Conservation (phyloP, 2,329 filamentous ascomycete genomes). For the Coniochaeta sp. region DNA sequence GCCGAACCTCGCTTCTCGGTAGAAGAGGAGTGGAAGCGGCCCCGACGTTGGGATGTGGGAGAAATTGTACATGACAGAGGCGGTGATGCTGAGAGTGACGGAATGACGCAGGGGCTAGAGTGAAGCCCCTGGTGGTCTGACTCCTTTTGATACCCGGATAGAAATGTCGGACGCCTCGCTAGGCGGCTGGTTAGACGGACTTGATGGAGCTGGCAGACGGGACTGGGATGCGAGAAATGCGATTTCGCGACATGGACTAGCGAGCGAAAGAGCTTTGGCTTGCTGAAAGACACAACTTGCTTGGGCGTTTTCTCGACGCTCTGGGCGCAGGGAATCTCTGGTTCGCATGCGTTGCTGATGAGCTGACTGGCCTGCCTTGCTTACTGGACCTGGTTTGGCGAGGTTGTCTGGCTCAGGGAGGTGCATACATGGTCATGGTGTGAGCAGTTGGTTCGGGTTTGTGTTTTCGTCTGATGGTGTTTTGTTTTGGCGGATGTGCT, state of each 20-base stretch:
- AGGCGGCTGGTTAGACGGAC: not conserved
- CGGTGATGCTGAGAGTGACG: not conserved
- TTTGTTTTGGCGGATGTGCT: not conserved
- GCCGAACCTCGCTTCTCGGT: not conserved
- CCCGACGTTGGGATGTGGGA: not conserved
- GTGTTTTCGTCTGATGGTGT: not conserved
- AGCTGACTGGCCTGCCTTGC: not conserved
- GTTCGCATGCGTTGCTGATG: not conserved
- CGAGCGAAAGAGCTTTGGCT: not conserved
- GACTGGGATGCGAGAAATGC: not conserved
- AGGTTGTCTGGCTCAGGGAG: not conserved
- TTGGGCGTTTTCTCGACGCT: not conserved
- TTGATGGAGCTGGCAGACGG: not conserved
- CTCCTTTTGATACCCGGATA: constrained; percentile 2
- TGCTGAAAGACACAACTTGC: not conserved
- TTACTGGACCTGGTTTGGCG: not conserved
- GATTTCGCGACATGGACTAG: no score
- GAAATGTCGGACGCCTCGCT: not conserved
- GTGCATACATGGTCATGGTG: not conserved
- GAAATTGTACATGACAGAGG: not conserved
- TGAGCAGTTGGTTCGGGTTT: not conserved
- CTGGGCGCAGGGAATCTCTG: not conserved
- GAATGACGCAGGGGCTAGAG: not conserved
- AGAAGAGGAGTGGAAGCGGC: not conserved
- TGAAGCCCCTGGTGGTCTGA: not conserved